phyloP scores from a whole-genome alignment of 2,329 filamentous ascomycete species.

The Alternaria novae-zelandiae region DNA sequence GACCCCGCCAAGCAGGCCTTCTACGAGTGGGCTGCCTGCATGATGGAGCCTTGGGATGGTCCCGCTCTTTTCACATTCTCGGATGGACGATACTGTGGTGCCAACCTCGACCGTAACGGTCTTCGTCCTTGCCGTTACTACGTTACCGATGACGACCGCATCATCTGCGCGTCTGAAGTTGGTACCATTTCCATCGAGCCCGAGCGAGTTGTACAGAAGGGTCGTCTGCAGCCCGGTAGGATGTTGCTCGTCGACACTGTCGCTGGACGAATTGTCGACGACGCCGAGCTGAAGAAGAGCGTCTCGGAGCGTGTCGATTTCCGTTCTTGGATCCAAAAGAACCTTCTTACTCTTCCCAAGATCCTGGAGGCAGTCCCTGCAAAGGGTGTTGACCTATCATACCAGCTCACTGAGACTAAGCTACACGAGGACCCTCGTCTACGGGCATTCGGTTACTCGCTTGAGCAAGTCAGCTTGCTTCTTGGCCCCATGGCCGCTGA shows the following conservation, averaged over 20 bases:
- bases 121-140: constrained; percentile 96
- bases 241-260: constrained; percentile 96
- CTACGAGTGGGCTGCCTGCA: constrained; percentile 97
- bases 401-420: constrained; percentile 70
- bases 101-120: constrained; percentile 94
- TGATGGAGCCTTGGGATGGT: constrained; percentile 99
- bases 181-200: constrained; percentile 92
- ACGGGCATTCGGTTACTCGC: constrained; percentile 89
- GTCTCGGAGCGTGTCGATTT: constrained; percentile 90
- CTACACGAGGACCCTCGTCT: constrained; percentile 86
- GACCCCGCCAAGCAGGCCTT: constrained; percentile 95
- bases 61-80: constrained; percentile 97
- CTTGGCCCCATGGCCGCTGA: constrained; percentile 96
- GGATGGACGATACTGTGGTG: constrained; percentile 94
- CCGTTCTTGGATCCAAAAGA: constrained; percentile 82
- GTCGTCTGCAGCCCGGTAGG: constrained; percentile 88
- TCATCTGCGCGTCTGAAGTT: constrained; percentile 96
- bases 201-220: constrained; percentile 89
- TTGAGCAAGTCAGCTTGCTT: constrained; percentile 91
- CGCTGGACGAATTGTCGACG: constrained; percentile 90
- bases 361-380: constrained; percentile 68
- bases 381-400: constrained; percentile 67
- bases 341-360: constrained; percentile 81
- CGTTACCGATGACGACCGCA: constrained; percentile 93
- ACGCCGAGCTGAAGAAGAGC: constrained; percentile 86